Conservation (phyloP, 208 protist genomes). For the Crithidia acanthocephali region DNA sequence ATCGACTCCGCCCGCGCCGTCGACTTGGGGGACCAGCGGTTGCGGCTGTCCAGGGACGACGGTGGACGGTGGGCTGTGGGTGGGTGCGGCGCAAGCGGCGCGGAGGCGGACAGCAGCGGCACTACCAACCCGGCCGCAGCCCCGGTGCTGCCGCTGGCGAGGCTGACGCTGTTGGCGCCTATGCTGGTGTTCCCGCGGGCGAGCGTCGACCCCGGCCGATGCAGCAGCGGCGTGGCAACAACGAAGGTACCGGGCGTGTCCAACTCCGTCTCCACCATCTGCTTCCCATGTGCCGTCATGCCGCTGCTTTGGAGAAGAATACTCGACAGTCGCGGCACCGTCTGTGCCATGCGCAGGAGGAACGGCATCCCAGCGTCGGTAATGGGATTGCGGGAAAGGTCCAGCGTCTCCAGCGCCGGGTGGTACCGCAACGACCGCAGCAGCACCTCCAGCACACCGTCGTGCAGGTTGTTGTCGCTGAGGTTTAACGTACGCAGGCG, state of each 20-base stretch:
- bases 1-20: conserved; percentile 23
- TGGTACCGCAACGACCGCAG: conserved; percentile 38
- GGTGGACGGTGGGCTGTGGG: conserved; percentile 10
- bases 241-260: conserved; percentile 11
- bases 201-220: not conserved
- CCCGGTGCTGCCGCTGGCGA: not conserved
- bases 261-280: conserved; percentile 35
- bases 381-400: conserved; percentile 66
- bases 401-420: conserved; percentile 46
- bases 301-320: conserved; percentile 44
- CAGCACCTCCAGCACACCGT: conserved; percentile 40
- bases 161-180: not conserved
- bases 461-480: conserved; percentile 53
- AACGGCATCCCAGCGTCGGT: conserved; percentile 36
- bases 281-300: conserved; percentile 33
- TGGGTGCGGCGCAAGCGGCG: conserved; percentile 9
- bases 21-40: conserved; percentile 2
- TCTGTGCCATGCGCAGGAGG: conserved; percentile 44
- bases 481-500: conserved; percentile 63
- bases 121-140: not conserved
- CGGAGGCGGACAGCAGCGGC: not conserved
- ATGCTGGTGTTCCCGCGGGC: not conserved
- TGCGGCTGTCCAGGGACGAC: conserved; percentile 1
- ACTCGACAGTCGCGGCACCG: conserved; percentile 38
- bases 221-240: not conserved